These are phyloP conservation scores for Styphnolobium japonicum DNA, from an alignment of 306 rosid species.

Conservation along the genomic window DNA sequence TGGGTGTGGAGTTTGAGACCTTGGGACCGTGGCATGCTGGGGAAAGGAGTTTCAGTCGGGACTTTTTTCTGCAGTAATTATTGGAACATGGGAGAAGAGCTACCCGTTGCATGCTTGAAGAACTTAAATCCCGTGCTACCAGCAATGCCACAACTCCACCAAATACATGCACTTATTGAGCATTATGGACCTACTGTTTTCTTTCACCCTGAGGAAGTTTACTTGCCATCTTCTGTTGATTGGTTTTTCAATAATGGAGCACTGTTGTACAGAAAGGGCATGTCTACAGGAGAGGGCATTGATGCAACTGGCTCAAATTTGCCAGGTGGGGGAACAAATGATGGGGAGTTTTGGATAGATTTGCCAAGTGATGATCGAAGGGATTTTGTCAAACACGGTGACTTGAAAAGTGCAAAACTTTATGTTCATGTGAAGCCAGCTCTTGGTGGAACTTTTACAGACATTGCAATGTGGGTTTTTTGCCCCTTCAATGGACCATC, in stretches of 20 bases:
- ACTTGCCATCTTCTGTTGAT: slow-evolving; percentile 89
- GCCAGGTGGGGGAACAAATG: slow-evolving; percentile 69
- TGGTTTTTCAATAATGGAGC: slow-evolving; percentile 86
- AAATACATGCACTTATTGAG: slow-evolving; percentile 72
- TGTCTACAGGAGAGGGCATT: slow-evolving; percentile 51
- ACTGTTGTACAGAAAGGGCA: slow-evolving; percentile 46
- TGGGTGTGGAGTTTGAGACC: slow-evolving; percentile 70
- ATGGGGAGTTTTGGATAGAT: slow-evolving; percentile 80
- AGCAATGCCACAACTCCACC: slow-evolving; percentile 72
- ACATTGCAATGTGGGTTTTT: slow-evolving; percentile 89
- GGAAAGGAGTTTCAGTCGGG: slow-evolving; percentile 70
- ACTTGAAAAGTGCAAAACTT: slow-evolving; percentile 68
- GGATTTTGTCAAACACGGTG: slow-evolving; percentile 54
- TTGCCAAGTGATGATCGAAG: slow-evolving; percentile 58
- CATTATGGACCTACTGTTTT: slow-evolving; percentile 88
- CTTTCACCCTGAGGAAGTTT: slow-evolving; percentile 80
- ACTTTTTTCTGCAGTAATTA: slow-evolving; percentile 58
- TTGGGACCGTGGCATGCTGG: slow-evolving; percentile 57
- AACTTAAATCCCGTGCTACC: slow-evolving; percentile 48
- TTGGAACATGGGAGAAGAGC: slow-evolving; percentile 48
- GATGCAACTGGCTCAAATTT: slow-evolving; percentile 66
- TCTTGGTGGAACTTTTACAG: slow-evolving; percentile 81
- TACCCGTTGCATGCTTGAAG: slow-evolving; percentile 74
- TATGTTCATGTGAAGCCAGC: slow-evolving; percentile 90
- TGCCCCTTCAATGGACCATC: slow-evolving; percentile 94